phyloP scores from a whole-genome alignment of 2,329 filamentous ascomycete species.

The Hyphodiscus sp. region DNA sequence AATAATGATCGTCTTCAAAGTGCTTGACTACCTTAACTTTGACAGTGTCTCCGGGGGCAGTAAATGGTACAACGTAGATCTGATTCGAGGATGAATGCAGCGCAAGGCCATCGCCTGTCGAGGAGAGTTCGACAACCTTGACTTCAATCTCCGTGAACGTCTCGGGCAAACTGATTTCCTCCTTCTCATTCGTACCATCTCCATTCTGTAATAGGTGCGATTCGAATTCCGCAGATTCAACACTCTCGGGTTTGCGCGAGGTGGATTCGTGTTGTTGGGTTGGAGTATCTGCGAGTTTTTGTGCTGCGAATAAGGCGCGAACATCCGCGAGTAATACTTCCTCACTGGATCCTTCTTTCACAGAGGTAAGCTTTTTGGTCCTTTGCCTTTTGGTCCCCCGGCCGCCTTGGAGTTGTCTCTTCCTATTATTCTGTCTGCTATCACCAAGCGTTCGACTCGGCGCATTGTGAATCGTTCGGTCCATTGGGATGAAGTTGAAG shows the following conservation, averaged over 20 bases:
- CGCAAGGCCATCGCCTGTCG: conserved; percentile 85
- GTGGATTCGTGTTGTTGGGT: background rate
- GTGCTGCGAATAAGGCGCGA: conserved; percentile 41
- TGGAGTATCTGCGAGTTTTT: conserved; percentile 27
- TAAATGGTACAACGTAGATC: conserved; percentile 84
- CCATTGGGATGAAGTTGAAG: background rate
- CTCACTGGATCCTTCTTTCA: conserved; percentile 56
- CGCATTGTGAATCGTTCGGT: background rate
- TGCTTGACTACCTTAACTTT: conserved; percentile 75
- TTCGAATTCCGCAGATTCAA: conserved; percentile 28
- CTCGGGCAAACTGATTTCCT: conserved; percentile 46
- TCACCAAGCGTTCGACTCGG: background rate
- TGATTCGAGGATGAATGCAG: conserved; percentile 55
- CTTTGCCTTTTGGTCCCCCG: conserved; percentile 40
- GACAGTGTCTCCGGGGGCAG: conserved; percentile 75
- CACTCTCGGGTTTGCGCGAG: background rate
- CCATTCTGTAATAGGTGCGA: conserved; percentile 10
- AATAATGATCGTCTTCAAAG: conserved; percentile 57
- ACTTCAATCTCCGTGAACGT: conserved; percentile 72
- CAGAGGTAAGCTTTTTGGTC: conserved; percentile 47
- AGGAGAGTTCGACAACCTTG: conserved; percentile 75
- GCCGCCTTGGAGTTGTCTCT: conserved; percentile 27
- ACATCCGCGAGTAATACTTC: conserved; percentile 63
- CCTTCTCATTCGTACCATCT: conserved; percentile 23
- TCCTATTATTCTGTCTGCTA: conserved; percentile 16